Evolutionary conservation across 2,329 filamentous ascomycete species (phyloP), one percentile per base, ranked within the genome.

Genomic region (Setomelanomma holmii): DNA sequence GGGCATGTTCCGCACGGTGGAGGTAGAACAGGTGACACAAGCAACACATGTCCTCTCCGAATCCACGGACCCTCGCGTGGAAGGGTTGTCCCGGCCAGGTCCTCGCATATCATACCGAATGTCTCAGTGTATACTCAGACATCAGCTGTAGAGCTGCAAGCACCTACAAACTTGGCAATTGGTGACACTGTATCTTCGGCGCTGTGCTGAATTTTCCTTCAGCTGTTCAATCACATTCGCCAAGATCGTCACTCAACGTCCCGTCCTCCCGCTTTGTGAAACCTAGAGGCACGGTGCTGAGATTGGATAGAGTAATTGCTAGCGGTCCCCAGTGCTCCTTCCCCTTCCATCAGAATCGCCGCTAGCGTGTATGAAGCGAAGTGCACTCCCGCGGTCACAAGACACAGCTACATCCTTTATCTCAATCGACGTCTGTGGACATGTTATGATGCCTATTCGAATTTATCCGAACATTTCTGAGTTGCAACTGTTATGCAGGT

Each of bases 11-110:
- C 47, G 40, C 42, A 53, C 48, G 46, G 46, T 55, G 43, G 40
- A 44, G 40, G 55, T 55, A 53, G 54, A 45, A 53, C 57, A 61
- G 52, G 61, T 63, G 51, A 62, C 60, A 65, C 63, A 56, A 51
- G 44, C 40, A 58, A 60, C 60, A 61, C 63, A 55, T 57, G 59
- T 63, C 55, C 55, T 57, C 21, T n/a, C 50, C 51, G 45, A 45
- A 36, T 24, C 51, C 52, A 57, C 55, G 51, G 55, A 50, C 55
- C 53, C 55, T 53, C 46, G 52, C 55, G 43, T 53, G 49, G 36
- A 41, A 52, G 12, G 36, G 17, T 33, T 23, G 30, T 38, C 24
- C 36, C 16, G 19, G 27, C 23, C n/a, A 12, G 11, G n/a, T 42
- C 42, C 14, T 24, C 34, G 40, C 27, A 33, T 41, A 24, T 48